These are phyloP conservation scores for Acidomyces sp. DNA, from an alignment of 495 filamentous ascomycete genomes.

Conservation along the genomic window DNA sequence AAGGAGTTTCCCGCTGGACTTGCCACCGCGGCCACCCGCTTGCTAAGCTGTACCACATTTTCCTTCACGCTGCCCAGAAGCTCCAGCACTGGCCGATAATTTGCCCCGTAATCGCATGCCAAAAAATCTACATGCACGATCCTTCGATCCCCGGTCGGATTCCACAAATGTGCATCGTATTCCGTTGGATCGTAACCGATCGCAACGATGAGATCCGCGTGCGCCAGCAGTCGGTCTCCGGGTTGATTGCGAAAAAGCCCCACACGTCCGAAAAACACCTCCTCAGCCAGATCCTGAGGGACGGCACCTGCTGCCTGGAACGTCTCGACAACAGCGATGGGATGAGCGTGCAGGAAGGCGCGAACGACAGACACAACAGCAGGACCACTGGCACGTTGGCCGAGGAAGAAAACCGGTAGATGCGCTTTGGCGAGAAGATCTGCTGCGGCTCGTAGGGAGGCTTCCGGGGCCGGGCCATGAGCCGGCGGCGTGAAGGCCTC, in stretches of 20 bases:
- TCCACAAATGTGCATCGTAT: conserved; percentile 30
- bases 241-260: conserved; percentile 33
- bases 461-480: conserved; percentile 20
- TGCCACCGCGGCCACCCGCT: conserved; percentile 15
- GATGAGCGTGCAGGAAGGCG: conserved; percentile 23
- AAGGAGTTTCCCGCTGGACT: conserved; percentile 19
- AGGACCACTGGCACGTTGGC: conserved; percentile 24
- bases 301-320: conserved; percentile 32
- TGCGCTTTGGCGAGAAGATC: conserved; percentile 23
- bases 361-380: conserved; percentile 25
- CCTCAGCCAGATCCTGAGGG: conserved; percentile 23
- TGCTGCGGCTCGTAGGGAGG: conserved; percentile 16
- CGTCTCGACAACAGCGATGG: conserved; percentile 31
- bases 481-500: conserved; percentile 24
- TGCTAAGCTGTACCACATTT: conserved; percentile 23
- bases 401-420: conserved; percentile 30
- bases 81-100: conserved; percentile 27
- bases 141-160: conserved; percentile 20
- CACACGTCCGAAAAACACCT: conserved; percentile 31
- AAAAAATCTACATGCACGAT: conserved; percentile 28
- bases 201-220: conserved; percentile 28
- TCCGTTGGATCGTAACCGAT: conserved; percentile 32
- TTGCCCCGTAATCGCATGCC: conserved; percentile 24
- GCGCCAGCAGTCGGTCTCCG: conserved; percentile 27
- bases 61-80: conserved; percentile 25